Base-by-base conservation (phyloP, 2,329 filamentous ascomycete species). In the Emmonsia crescens region DNA sequence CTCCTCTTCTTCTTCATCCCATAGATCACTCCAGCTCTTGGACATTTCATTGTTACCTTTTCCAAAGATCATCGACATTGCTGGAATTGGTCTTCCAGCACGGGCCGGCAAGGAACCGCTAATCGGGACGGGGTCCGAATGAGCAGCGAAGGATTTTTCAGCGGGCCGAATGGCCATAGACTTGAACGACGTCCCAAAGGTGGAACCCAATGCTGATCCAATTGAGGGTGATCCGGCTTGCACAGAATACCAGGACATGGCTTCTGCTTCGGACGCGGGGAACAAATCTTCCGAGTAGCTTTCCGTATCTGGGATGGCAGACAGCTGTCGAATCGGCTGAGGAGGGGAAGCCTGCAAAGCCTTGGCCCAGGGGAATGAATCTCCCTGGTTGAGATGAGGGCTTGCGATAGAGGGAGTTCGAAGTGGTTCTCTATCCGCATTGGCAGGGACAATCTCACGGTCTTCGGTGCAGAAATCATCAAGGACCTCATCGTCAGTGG, bases 1-100 rank as follows among this genome's bases (percentile, higher is more conserved):
- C 70, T 94, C 91, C 60, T 97, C 93, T 70, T 94, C 91, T 60
- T 97, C 93, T 74, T 97, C 93, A 63, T 97, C 93, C 88, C 91
- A 96, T 74, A 97, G 85, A 74, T 99, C 94, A 71, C 92, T 96
- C 94, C 94, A 99, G 80, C 94, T 97, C 87, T 97, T 97, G 61
- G 94, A 96, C 56, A 95, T 89, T 56, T 83, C 88, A 65, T 85
- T 83, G 72, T 88, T 85, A 42, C 72, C 72, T 70, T 86, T 86
- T 59, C 89, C 89, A 72, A 96, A 93, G 58, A 93, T 84, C 71
- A 88, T 84, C 4, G 89, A 86, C 81, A 93, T 87, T 64, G 89
- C 86, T 60, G 84, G 80, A 67, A 87, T 79, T 48, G 83, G 82
- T 72, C 82, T 77, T 69, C 79, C 71, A 65, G 85, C 81, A 67